Base-by-base conservation (phyloP, 2,329 filamentous ascomycete species). In the Penicillium palitans region DNA sequence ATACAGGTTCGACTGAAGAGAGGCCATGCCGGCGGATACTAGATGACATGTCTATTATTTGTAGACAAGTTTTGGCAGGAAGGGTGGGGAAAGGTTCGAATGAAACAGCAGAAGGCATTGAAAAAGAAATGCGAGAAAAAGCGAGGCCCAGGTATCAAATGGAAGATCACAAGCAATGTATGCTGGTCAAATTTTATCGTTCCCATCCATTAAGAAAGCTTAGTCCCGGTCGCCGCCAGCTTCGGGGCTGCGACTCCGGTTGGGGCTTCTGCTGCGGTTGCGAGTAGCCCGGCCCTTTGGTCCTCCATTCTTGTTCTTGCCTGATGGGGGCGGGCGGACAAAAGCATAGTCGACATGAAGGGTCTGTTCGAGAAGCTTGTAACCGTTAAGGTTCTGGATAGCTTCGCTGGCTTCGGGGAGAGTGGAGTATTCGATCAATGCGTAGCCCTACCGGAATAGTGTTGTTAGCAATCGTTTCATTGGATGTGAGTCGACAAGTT, bases 301-400 rank as follows among this genome's bases (percentile, higher is more conserved):
- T 46, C 64, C 72, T 27, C 72, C 74, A 48, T 65, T 70, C 57
- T 79, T 78, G 31, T 70, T 72, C 64, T 80, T 80, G 61, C 70
- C 72, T 6, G 76, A 77, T 44, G 80, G 75, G 6, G 79, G 82
- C n/a, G 85, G 85, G 48, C 86, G 79, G 52, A 88, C 86, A 68
- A 88, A 88, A 2, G 85, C 86, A 64, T 84, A 88, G 72, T 88
- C 86, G 46, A 88, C 86, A 15, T 76, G 74, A 60, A 88, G 80
- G n/a, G 84, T 86, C 73, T 88, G 85, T 61, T 88, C 86, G 29
- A 88, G 82, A 50, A 88, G 73, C 70, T 87, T 85, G 52, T 81
- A 74, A 46, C 80, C 83, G 63, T 87, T 83, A 25, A 85, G 81
- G 60, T 81, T 82, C 69, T 85, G 81, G 69, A 88, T 85, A 5